A percentile compares a stretch with the other conserved stretches of the same genome.
Conservation (phyloP, 805 yeast species). For the Zygoascus bituminiphila region DNA sequence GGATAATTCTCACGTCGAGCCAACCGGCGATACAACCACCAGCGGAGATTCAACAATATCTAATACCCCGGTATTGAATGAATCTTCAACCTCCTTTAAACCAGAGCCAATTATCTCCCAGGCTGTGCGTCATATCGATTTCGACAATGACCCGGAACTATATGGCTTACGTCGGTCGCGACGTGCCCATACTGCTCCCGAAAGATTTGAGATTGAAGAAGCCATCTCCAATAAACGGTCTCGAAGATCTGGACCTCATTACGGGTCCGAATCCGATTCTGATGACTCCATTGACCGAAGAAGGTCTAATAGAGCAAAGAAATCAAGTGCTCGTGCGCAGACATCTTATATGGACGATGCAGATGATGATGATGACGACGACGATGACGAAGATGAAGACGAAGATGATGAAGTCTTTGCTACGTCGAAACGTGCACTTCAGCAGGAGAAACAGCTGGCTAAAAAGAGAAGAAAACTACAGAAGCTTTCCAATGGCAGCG, state of each 20-base stretch:
- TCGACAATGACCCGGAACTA: constrained; percentile 30
- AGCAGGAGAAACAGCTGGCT: constrained; percentile 5
- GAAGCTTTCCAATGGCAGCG: constrained; percentile 23
- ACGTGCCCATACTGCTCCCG: constrained; percentile 29
- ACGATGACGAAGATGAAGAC: constrained; percentile 24
- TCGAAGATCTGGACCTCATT: constrained; percentile 14
- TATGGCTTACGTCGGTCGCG: constrained; percentile 36
- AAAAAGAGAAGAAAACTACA: constrained; percentile 20
- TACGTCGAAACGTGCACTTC: constrained; percentile 12
- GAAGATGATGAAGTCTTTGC: constrained; percentile 14
- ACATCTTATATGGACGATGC: constrained; percentile 5
- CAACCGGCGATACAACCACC: neutral
- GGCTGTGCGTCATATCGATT: constrained; percentile 8
- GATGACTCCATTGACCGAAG: constrained; percentile 22
- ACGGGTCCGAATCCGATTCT: constrained; percentile 19
- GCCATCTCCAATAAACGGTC: constrained; percentile 10
- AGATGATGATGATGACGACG: constrained; percentile 13
- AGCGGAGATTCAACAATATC: constrained; percentile 1
- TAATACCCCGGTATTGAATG: neutral
- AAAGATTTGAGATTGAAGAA: constrained; percentile 19
- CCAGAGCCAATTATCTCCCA: neutral
- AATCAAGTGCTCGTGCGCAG: constrained; percentile 17
- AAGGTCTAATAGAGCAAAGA: constrained; percentile 17
- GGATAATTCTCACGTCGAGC: neutral
- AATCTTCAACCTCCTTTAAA: neutral